Evolutionary conservation across 164 flowering plant genomes (phyloP), one percentile per base, ranked within the genome.

Genomic region (Kingdonia uniflora): DNA sequence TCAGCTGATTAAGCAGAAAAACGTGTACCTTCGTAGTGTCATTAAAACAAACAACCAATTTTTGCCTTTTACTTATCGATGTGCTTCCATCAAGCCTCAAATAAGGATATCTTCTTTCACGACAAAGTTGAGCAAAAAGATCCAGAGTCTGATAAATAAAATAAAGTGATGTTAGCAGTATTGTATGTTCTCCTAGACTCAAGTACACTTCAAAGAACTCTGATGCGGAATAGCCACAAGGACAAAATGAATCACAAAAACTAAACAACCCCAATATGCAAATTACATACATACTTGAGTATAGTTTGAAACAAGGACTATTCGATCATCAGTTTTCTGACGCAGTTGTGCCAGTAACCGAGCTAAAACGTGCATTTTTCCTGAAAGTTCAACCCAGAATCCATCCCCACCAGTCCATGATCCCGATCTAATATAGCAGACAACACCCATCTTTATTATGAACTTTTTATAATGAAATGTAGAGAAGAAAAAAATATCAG

Each of bases 341-440:
- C 87, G 95, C 51, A 94, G 61, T 47, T 89, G 89, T 49, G 81
- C 84, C 49, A 94, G 80, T 51, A 94, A 79, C 33, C 96, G 74
- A 35, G 97, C 95, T 72, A 94, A 73, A 58, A 94, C 90, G 65
- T 94, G 87, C 99, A 94, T 86, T 81, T 89, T 94, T 26, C 99
- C 95, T 37, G 97, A 94, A n/a, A 86, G 68, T 68, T 89, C 97
- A 65, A 89, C 96, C 96, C 99, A 44, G 22, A 44, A 44, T 19
- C 99, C 99, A 74, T 80, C 79, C 54, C 97, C 99, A 49, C 96
- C 97, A 64, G 77, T 80, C 97, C 99, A 89, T 65, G 90, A 63
- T 57, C 99, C 97, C 59, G 97, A 86, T 68, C 99, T 94, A 58
- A 51, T 63, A 73, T 24, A 47, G 42, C 5, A 57, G 38, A 41